These are phyloP conservation scores for Alternaria incomplexa DNA, from an alignment of 2,329 filamentous ascomycete genomes.

Conservation along the genomic window DNA sequence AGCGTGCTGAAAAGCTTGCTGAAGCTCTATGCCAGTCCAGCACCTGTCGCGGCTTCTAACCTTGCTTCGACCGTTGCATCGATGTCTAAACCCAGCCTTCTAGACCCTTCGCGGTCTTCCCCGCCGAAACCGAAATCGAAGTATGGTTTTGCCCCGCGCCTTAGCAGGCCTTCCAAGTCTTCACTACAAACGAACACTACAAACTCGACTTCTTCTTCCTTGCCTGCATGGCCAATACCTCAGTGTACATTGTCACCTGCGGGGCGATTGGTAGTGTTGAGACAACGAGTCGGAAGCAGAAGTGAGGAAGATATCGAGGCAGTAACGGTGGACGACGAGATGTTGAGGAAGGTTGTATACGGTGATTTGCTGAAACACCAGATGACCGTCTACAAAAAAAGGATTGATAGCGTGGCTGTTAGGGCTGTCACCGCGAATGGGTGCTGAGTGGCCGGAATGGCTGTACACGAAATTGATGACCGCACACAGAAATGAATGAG, in stretches of 20 bases:
- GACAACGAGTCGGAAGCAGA: constrained; percentile 48
- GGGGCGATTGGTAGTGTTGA: constrained; percentile 70
- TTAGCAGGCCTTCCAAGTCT: constrained; percentile 29
- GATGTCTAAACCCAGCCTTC: constrained; percentile 36
- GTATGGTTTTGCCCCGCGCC: constrained; percentile 7
- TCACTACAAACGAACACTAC: constrained; percentile 32
- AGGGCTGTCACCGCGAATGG: constrained; percentile 65
- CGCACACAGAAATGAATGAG: constrained; percentile 3
- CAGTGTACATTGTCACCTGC: constrained; percentile 71
- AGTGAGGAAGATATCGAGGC: constrained; percentile 66
- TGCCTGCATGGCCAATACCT: constrained; percentile 69
- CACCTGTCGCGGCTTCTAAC: constrained; percentile 49
- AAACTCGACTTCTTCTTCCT: constrained; percentile 39
- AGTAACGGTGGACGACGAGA: constrained; percentile 69
- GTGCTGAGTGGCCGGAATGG: background rate
- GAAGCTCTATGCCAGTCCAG: constrained; percentile 70
- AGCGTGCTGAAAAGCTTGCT: constrained; percentile 75
- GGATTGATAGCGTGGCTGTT: constrained; percentile 74
- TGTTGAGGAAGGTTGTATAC: constrained; percentile 75
- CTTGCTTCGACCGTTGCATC: constrained; percentile 24
- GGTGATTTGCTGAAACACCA: constrained; percentile 81
- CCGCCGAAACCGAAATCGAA: constrained; percentile 24
- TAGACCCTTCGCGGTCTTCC: constrained; percentile 3
- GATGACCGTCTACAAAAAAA: constrained; percentile 76
- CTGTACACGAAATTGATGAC: constrained; percentile 1